These are phyloP conservation scores for Ophiosphaerella narmari DNA, from an alignment of 2,329 filamentous ascomycete genomes.

Conservation along the genomic window DNA sequence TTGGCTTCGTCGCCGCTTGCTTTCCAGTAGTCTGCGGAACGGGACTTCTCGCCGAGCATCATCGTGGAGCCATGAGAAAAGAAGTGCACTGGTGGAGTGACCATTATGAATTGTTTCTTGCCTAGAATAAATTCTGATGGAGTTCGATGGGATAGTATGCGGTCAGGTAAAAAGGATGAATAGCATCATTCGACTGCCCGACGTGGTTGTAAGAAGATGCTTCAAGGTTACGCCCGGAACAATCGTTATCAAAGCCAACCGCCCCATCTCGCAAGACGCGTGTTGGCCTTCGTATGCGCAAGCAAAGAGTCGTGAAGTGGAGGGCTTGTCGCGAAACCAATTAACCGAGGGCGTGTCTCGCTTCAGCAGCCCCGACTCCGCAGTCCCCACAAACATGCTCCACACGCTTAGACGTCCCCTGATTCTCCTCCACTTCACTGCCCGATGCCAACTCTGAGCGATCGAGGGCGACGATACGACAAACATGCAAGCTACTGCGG, in stretches of 20 bases:
- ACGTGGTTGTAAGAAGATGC: no score
- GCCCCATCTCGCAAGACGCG: not conserved
- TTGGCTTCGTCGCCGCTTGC: conserved; percentile 67
- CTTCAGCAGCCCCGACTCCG: conserved; percentile 3
- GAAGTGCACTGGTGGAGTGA: conserved; percentile 63
- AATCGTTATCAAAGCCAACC: no score
- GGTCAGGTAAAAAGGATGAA: no score
- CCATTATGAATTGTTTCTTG: conserved; percentile 15
- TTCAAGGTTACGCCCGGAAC: no score
- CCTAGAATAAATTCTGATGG: not conserved
- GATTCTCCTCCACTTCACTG: conserved; percentile 29
- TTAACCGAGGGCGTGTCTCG: conserved; percentile 8
- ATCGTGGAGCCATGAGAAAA: conserved; percentile 74
- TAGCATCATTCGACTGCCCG: no score
- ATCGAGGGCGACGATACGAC: conserved; percentile 6
- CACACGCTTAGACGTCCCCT: conserved; percentile 19
- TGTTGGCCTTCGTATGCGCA: not conserved
- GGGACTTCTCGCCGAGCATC: conserved; percentile 70
- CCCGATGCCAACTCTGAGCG: conserved; percentile 11
- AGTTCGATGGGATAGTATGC: no score
- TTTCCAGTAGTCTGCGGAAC: conserved; percentile 69
- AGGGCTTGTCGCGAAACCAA: not conserved
- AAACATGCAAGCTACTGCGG: conserved; percentile 24
- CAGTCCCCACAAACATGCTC: conserved; percentile 1
- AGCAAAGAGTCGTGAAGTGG: conserved; percentile 17